Evolutionary conservation across 2,329 filamentous ascomycete species (phyloP).

Genomic region (Orbilia quercus): DNA sequence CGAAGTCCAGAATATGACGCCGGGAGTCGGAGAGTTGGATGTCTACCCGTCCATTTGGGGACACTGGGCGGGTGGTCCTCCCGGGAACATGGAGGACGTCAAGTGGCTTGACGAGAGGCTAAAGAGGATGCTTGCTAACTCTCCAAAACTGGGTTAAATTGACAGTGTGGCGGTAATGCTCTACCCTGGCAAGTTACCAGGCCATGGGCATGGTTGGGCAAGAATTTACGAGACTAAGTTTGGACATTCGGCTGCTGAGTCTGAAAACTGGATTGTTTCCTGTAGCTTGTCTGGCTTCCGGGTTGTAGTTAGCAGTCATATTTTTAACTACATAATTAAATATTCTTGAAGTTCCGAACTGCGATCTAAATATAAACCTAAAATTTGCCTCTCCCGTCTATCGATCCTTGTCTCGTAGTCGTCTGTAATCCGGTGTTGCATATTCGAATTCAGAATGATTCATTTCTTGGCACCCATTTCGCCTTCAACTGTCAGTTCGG

Average conservation of each 20-base stretch:
- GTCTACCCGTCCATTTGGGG: slow-evolving; percentile 74
- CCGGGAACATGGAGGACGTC: slow-evolving; percentile 76
- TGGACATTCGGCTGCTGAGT: too few relatives aligned
- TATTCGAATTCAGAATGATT: slow-evolving; percentile 25
- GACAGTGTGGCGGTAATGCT: too few relatives aligned
- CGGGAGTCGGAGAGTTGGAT: slow-evolving; percentile 69
- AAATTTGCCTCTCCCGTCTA: too few relatives aligned
- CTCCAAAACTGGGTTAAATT: slow-evolving; percentile 13
- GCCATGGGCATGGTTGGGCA: too few relatives aligned
- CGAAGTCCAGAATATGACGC: slow-evolving; percentile 74
- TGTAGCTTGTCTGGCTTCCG: too few relatives aligned
- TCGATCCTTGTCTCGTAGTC: too few relatives aligned
- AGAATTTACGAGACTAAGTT: too few relatives aligned
- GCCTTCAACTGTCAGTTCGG: too few relatives aligned
- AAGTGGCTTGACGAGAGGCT: slow-evolving; percentile 77
- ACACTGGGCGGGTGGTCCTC: slow-evolving; percentile 76
- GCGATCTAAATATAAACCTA: slow-evolving; percentile 1
- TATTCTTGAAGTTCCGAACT: slow-evolving; percentile 1
- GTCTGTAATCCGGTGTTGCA: background rate
- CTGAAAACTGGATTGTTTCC: too few relatives aligned
- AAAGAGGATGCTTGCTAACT: slow-evolving; percentile 63
- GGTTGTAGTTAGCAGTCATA: too few relatives aligned
- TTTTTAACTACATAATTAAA: too few relatives aligned
- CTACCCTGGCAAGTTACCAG: too few relatives aligned
- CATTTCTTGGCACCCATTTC: slow-evolving; percentile 16